phyloP scores from a whole-genome alignment of 2,329 filamentous ascomycete genomes.

The Aspergillus tubingensis region DNA sequence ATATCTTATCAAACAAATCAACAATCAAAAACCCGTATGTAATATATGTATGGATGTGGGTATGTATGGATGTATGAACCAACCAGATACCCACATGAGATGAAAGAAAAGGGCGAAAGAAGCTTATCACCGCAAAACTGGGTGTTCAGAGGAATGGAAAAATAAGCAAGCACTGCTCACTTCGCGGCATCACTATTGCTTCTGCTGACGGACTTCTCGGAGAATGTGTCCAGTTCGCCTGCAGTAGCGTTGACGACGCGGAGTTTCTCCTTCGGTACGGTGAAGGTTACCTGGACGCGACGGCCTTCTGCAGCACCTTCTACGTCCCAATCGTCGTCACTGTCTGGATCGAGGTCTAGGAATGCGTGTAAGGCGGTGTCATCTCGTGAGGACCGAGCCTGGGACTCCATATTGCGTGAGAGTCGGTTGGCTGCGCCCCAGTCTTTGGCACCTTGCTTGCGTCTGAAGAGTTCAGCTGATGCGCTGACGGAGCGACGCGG shows the following conservation, averaged over 20 bases:
- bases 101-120: too few species aligned
- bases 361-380: conserved; percentile 30
- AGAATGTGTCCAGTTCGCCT: conserved; percentile 36
- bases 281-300: conserved; percentile 85
- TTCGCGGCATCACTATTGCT: conserved; percentile 19
- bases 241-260: conserved; percentile 80
- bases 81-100: too few species aligned
- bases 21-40: neutral
- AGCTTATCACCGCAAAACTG: too few species aligned
- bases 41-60: neutral
- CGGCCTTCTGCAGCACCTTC: conserved; percentile 70
- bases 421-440: conserved; percentile 48
- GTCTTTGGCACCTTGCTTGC: conserved; percentile 55
- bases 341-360: conserved; percentile 29
- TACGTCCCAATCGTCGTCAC: conserved; percentile 68
- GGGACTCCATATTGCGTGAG: conserved; percentile 23
- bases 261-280: conserved; percentile 81
- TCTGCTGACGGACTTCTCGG: conserved; percentile 31
- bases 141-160: too few species aligned
- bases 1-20: neutral
- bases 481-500: conserved; percentile 52
- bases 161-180: neutral
- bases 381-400: conserved; percentile 21
- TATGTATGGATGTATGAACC: too few species aligned
- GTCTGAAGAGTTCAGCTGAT: conserved; percentile 50